Percentiles rank a stretch among this genome's conserved stretches.
Evolutionary conservation across 1,139 yeast species (phyloP).

Genomic region (Chernovozyma aurita): DNA sequence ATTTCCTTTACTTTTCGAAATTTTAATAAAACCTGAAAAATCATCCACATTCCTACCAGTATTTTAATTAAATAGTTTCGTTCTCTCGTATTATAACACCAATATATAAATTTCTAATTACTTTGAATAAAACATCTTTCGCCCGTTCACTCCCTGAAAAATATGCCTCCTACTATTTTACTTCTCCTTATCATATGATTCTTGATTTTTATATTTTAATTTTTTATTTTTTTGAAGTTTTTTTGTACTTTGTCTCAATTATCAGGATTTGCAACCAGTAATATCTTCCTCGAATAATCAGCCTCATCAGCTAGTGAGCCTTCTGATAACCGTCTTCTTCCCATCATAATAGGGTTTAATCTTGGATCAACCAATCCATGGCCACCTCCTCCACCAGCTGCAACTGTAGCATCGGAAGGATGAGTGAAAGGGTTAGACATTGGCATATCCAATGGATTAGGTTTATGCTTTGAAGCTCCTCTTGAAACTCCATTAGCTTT

Average conservation of each 20-base stretch:
- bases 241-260: constrained; percentile 1
- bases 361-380: constrained; percentile 46
- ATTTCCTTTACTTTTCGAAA: no score
- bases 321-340: constrained; percentile 68
- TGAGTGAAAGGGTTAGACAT: constrained; percentile 57
- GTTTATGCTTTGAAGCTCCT: constrained; percentile 17
- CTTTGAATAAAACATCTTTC: no score
- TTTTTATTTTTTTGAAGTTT: neutral
- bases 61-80: no score
- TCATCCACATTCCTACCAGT: no score
- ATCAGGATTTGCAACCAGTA: constrained; percentile 75
- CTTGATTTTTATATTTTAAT: no score
- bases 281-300: constrained; percentile 67
- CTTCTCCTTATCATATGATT: no score
- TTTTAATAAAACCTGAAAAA: no score
- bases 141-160: no score
- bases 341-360: constrained; percentile 64
- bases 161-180: no score
- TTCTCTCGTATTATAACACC: no score
- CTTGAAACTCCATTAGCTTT: constrained; percentile 10
- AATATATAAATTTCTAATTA: no score
- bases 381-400: constrained; percentile 14
- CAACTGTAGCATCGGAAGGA: constrained; percentile 40
- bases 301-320: constrained; percentile 77
- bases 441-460: constrained; percentile 37